Percentiles rank a stretch among this genome's conserved stretches.
phyloP scores from a whole-genome alignment of 257 asterid genomes.

The Solanum sejunctum region DNA sequence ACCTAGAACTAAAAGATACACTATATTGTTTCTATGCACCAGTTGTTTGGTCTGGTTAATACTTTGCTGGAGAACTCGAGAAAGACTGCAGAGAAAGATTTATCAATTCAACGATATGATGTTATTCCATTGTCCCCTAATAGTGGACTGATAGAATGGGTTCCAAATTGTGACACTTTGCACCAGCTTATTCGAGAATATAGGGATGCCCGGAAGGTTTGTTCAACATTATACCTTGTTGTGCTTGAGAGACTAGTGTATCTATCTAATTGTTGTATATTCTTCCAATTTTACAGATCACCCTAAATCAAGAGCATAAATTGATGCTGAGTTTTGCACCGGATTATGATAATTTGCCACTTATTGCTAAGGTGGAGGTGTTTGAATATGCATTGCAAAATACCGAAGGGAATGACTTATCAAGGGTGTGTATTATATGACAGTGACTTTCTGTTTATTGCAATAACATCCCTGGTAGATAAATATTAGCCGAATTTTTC shows the following conservation, averaged over 20 bases:
- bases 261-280: conserved; percentile 5
- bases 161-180: conserved; percentile 94
- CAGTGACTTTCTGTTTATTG: background rate
- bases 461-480: background rate
- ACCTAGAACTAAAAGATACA: background rate
- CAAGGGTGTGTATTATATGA: conserved; percentile 50
- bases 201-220: conserved; percentile 93
- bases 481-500: conserved; percentile 1
- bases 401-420: conserved; percentile 92
- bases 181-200: conserved; percentile 94
- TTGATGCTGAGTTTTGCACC: conserved; percentile 95
- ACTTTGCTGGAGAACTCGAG: conserved; percentile 86
- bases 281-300: conserved; percentile 43
- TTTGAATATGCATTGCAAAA: conserved; percentile 89
- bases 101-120: conserved; percentile 82
- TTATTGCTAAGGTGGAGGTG: conserved; percentile 92
- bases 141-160: conserved; percentile 98
- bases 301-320: conserved; percentile 95
- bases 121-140: conserved; percentile 97
- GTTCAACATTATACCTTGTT: background rate
- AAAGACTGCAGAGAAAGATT: conserved; percentile 90
- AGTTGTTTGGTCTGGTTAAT: conserved; percentile 95
- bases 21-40: conserved; percentile 5
- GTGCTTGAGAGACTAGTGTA: background rate
- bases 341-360: conserved; percentile 92